Base-by-base conservation (phyloP, 202 grass and related monocot genomes). In the Digitaria exilis region DNA sequence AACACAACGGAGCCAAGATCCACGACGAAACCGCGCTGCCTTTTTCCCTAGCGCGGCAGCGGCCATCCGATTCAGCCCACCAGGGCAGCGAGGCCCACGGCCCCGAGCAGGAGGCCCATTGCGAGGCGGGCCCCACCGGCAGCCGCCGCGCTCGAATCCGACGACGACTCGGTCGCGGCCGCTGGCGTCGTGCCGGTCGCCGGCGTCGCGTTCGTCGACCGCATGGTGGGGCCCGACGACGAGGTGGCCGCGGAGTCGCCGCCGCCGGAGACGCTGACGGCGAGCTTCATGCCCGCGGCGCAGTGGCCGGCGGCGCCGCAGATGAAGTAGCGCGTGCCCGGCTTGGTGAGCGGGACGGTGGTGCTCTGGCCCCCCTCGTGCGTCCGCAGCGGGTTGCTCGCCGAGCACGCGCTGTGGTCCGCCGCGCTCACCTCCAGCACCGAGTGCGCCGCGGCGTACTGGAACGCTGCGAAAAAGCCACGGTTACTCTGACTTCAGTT, bases 281-380 rank as follows among this genome's bases (percentile, higher is more conserved):
- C 64, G 59, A 96, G 84, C 82, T 96, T 93, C 94, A 96, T 96
- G n/a, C 94, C 94, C 22, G 32, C 0, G 26, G 86, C 78, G 84
- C 94, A 96, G 70, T 96, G 94, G 14, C 88, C 88, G 5, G 69
- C 2, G 25, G 73, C 18, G 39, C 88, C 86, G 56, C 93, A 96
- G 84, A 96, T 91, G 93, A 93, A 96, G 86, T 96, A 91, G 45
- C 94, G 91, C 15, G 86, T 87, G 24, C 94, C 90, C 22, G 88
- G n/a, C 37, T 60, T 86, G n/a, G 86, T 83, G 28, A 96, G 94
- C 25, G 69, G 75, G 84, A 96, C 78, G 74, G 67, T 89, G 64
- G 94, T 89, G 86, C 73, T 96, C 77, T 87, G 80, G 21, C 88
- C 94, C n/a, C n/a, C n/a, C 29, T n/a, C 60, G 90, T 88, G 89